Evolutionary conservation across 768 basidiomycete species (phyloP).

Genomic region (Candolleomyces aberdarensis): DNA sequence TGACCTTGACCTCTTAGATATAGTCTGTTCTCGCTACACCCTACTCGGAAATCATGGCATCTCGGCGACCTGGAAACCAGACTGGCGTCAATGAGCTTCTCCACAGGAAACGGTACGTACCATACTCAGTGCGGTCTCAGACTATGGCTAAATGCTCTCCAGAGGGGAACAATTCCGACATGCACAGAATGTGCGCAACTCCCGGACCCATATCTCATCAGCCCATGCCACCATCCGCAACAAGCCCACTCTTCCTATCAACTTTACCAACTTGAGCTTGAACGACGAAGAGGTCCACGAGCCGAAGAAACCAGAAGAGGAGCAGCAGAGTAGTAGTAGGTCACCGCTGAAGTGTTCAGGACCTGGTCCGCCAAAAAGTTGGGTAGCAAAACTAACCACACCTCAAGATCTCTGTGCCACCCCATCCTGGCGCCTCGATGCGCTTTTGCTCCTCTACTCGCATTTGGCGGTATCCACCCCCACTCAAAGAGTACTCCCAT

Average conservation of each 20-base stretch:
- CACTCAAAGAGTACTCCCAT: slow-evolving; percentile 38
- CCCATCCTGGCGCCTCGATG: slow-evolving; percentile 50
- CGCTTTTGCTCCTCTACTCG: slow-evolving; percentile 51
- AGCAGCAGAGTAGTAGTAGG: not conserved
- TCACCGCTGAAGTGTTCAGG: slow-evolving; percentile 33
- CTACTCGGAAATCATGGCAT: not conserved
- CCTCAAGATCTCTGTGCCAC: slow-evolving; percentile 24
- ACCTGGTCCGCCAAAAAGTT: slow-evolving; percentile 57
- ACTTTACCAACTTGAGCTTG: slow-evolving; percentile 25
- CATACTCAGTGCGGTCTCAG: too few relatives aligned
- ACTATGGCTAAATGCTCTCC: not conserved
- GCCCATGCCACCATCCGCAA: slow-evolving; percentile 23
- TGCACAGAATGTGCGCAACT: slow-evolving; percentile 49
- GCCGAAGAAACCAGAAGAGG: slow-evolving; percentile 5
- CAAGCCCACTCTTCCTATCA: slow-evolving; percentile 43
- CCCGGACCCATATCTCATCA: slow-evolving; percentile 27
- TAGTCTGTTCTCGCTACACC: too few relatives aligned
- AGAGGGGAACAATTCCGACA: slow-evolving; percentile 77
- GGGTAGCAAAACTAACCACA: slow-evolving; percentile 34
- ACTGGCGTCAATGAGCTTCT: not conserved
- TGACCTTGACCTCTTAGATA: too few relatives aligned
- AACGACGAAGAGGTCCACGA: slow-evolving; percentile 14
- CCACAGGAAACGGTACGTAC: slow-evolving; percentile 1
- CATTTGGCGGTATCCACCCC: slow-evolving; percentile 16
- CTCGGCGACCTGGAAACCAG: not conserved